Percentiles rank a stretch among this genome's conserved stretches.
phyloP scores from a whole-genome alignment of 305 asterid species.

The Ajuga reptans region DNA sequence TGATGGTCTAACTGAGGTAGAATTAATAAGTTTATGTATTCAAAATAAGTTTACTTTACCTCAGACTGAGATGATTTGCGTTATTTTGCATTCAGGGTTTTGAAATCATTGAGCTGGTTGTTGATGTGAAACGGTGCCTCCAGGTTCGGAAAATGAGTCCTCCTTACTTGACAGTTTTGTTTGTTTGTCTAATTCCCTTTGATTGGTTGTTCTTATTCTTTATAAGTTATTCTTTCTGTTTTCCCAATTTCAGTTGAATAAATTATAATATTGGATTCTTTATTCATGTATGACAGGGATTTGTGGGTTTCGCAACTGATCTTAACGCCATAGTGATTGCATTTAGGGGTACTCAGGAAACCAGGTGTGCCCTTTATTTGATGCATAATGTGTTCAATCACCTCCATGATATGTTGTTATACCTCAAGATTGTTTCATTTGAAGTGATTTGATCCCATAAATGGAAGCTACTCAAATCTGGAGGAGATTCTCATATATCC shows the following conservation, averaged over 20 bases:
- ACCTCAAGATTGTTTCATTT: background rate
- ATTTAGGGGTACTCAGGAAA: slow-evolving; percentile 91
- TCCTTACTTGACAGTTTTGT: background rate
- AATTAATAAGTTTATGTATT: background rate
- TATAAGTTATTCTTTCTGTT: background rate
- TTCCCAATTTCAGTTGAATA: background rate
- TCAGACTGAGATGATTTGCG: slow-evolving; percentile 12
- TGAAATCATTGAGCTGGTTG: slow-evolving; percentile 79
- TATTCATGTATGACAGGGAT: slow-evolving; percentile 48
- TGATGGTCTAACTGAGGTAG: slow-evolving; percentile 68
- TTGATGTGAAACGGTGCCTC: slow-evolving; percentile 75
- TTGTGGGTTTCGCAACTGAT: slow-evolving; percentile 78
- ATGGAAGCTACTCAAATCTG: background rate
- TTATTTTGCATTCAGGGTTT: slow-evolving; percentile 58
- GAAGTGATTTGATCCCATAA: slow-evolving; percentile 8
- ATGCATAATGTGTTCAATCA: slow-evolving; percentile 12
- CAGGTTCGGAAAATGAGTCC: slow-evolving; percentile 47
- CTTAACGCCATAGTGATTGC: slow-evolving; percentile 83
- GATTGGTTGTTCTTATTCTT: background rate
- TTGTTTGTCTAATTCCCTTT: background rate
- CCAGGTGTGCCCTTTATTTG: slow-evolving; percentile 41
- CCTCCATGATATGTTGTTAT: slow-evolving; percentile 15
- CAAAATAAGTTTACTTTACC: slow-evolving; percentile 14
- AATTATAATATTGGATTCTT: slow-evolving; percentile 12
- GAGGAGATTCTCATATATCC: background rate